Percentiles rank a stretch among this genome's conserved stretches.
Evolutionary conservation across 2,329 filamentous ascomycete genomes (phyloP).

Genomic region (Aspergillus sergii): DNA sequence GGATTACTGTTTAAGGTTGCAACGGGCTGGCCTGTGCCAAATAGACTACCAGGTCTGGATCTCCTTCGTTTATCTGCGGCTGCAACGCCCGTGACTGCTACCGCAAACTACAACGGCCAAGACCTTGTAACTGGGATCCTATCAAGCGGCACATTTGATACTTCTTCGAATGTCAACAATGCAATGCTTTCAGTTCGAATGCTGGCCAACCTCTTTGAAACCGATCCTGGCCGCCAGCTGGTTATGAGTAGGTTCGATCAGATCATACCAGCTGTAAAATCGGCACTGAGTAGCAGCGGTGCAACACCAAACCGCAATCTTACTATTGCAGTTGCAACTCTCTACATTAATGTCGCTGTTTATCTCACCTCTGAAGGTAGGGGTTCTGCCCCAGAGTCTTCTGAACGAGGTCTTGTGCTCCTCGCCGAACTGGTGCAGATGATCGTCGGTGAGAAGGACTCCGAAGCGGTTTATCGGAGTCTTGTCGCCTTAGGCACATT

Average conservation of each 20-base stretch:
- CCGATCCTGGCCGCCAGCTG: constrained; percentile 68
- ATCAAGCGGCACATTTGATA: constrained; percentile 59
- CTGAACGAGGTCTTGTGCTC: constrained; percentile 55
- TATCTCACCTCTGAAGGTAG: constrained; percentile 58
- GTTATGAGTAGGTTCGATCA: constrained; percentile 62
- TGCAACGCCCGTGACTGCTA: constrained; percentile 66
- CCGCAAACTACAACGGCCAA: constrained; percentile 55
- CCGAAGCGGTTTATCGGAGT: constrained; percentile 79
- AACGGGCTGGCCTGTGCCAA: constrained; percentile 77
- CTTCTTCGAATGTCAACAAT: constrained; percentile 72
- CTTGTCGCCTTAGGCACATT: constrained; percentile 84
- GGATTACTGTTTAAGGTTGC: constrained; percentile 71
- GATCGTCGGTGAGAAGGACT: constrained; percentile 68
- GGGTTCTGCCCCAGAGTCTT: constrained; percentile 43
- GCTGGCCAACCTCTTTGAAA: constrained; percentile 81
- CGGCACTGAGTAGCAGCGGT: constrained; percentile 57
- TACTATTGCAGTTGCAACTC: constrained; percentile 77
- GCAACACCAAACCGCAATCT: constrained; percentile 72
- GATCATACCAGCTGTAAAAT: constrained; percentile 65
- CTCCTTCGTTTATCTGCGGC: constrained; percentile 80
- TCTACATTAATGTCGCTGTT: constrained; percentile 83
- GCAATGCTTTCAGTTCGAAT: constrained; percentile 83
- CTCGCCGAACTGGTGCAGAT: constrained; percentile 66
- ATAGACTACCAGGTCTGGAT: constrained; percentile 82
- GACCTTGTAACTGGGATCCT: constrained; percentile 66